Conservation (phyloP, 345 rosid species). For the Salix viminalis region DNA sequence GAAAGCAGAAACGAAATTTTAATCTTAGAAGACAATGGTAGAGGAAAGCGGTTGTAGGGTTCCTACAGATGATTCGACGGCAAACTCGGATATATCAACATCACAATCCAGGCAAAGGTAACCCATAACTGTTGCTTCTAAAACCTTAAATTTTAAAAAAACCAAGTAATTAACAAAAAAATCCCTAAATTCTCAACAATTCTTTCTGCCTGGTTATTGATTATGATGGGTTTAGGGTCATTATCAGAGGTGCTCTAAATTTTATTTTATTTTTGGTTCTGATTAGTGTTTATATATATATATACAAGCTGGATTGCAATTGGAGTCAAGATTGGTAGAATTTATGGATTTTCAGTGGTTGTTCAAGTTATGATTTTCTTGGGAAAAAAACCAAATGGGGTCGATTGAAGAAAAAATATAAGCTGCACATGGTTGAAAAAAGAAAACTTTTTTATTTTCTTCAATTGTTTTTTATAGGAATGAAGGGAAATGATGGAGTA, state of each 20-base stretch:
- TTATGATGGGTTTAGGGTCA: background rate
- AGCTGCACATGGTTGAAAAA: too few relatives aligned
- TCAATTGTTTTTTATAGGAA: too few relatives aligned
- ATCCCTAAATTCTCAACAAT: too few relatives aligned
- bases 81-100: conserved; percentile 26
- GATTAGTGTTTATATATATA: too few relatives aligned
- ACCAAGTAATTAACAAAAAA: too few relatives aligned
- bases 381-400: too few relatives aligned
- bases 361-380: too few relatives aligned
- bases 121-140: background rate
- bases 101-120: conserved; percentile 57
- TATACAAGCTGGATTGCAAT: background rate
- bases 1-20: too few relatives aligned
- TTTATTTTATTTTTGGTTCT: background rate
- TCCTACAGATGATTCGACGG: conserved; percentile 35
- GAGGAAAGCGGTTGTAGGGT: conserved; percentile 39
- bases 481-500: too few relatives aligned
- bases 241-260: background rate
- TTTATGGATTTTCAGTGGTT: background rate
- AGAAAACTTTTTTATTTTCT: too few relatives aligned
- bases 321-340: background rate
- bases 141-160: too few relatives aligned
- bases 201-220: background rate
- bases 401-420: too few relatives aligned
- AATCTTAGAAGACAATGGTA: conserved; percentile 30